Evolutionary conservation across 306 rosid genomes (phyloP), one percentile per base, ranked within the genome.

Genomic region (Cicer bijugum): DNA sequence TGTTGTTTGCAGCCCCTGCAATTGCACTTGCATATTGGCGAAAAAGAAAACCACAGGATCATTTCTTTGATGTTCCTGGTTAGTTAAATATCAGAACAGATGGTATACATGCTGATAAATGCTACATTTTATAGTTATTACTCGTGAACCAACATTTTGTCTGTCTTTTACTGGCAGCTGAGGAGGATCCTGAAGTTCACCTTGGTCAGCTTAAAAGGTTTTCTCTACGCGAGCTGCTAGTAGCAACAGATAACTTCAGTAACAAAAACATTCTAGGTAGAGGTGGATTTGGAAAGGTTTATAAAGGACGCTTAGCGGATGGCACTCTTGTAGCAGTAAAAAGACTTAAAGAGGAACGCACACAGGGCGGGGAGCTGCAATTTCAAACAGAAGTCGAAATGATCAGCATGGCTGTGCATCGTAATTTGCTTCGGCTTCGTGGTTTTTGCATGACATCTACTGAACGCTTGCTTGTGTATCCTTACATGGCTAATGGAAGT

Each of bases 381-480:
- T 94, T 94, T 70, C 98, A 89, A 85, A 91, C 92, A 42, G 98
- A 94, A 82, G 96, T 94, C 28, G 97, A 87, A 86, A 91, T 94
- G 97, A 94, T 91, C 74, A 89, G 96, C 85, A 87, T 91, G 96
- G 97, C 98, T 43, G 97, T 91, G 79, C 98, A 94, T 82, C 96
- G 97, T 55, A 91, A 94, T 86, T 82, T 94, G 70, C 97, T 94
- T 73, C 94, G 97, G 42, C 88, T 91, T 4, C 90, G 86, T 72
- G 96, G 97, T 9, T 94, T 94, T 83, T 94, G 98, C 83, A 89
- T 91, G 98, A 94, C 98, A 60, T 94, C 97, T 71, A 94, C 98
- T 15, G 98, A 94, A 75, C 91, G 96, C 80, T 55, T 94, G 85
- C 95, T 94, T 74, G 96, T 94, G 71, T 94, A 94, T 84, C 98